Conservation (phyloP, 805 yeast species). For the Candida chilensis region DNA sequence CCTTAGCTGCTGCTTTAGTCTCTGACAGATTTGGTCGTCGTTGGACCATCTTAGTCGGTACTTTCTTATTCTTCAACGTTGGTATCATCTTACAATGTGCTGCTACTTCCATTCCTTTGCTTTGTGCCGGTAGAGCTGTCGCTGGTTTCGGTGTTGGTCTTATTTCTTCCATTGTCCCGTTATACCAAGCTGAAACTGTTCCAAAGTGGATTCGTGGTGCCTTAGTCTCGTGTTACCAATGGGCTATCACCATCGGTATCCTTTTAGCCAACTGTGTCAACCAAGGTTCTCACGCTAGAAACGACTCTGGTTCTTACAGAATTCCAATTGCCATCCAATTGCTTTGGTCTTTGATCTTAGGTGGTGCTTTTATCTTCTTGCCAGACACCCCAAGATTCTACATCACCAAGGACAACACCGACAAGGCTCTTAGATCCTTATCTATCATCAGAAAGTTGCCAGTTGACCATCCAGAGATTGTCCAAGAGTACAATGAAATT, state of each 20-base stretch:
- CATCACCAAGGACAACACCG: slow-evolving; percentile 46
- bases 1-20: slow-evolving; percentile 33
- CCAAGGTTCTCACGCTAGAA: slow-evolving; percentile 51
- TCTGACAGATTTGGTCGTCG: slow-evolving; percentile 50
- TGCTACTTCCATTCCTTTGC: slow-evolving; percentile 32
- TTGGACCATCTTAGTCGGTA: slow-evolving; percentile 28
- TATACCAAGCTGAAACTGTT: slow-evolving; percentile 72
- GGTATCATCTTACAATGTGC: slow-evolving; percentile 43
- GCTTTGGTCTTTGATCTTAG: slow-evolving; percentile 56
- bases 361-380: slow-evolving; percentile 52
- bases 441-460: slow-evolving; percentile 45
- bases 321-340: slow-evolving; percentile 71
- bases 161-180: slow-evolving; percentile 66
- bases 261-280: slow-evolving; percentile 62
- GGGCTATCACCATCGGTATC: slow-evolving; percentile 64
- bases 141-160: slow-evolving; percentile 78
- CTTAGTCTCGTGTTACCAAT: slow-evolving; percentile 66
- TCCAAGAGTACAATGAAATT: slow-evolving; percentile 38
- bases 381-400: slow-evolving; percentile 75
- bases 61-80: slow-evolving; percentile 33
- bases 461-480: slow-evolving; percentile 28
- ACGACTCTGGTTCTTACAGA: slow-evolving; percentile 53
- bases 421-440: slow-evolving; percentile 49
- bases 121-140: slow-evolving; percentile 62
- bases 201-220: slow-evolving; percentile 78